phyloP scores from a whole-genome alignment of 495 filamentous ascomycete species.

The Xylaria nigripes region DNA sequence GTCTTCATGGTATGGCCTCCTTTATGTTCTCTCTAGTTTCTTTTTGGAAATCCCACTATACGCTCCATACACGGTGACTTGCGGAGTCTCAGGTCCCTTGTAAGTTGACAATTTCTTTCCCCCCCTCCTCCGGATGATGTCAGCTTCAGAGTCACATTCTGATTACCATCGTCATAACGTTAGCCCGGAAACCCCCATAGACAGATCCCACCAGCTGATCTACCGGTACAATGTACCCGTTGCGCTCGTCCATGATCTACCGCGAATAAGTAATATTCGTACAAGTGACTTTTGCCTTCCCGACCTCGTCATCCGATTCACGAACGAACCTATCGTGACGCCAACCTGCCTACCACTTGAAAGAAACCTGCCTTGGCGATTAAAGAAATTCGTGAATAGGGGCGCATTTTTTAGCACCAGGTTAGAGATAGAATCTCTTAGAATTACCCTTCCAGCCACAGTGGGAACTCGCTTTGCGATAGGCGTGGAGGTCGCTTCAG shows the following conservation, averaged over 20 bases:
- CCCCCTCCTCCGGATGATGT: too few species aligned
- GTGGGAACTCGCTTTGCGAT: not conserved
- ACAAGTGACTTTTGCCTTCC: constrained; percentile 4
- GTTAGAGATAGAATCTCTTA: not conserved
- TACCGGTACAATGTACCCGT: constrained; percentile 49
- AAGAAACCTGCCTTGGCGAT: not conserved
- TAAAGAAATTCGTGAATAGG: not conserved
- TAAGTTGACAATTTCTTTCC: not conserved
- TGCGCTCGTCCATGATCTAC: constrained; percentile 47
- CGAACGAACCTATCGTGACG: not conserved
- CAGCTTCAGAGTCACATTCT: not conserved
- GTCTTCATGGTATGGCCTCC: not conserved
- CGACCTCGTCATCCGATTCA: not conserved
- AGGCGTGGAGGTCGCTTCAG: not conserved
- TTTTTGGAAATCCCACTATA: not conserved
- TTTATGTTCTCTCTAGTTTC: not conserved
- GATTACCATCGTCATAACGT: not conserved
- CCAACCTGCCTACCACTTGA: not conserved
- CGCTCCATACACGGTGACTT: not conserved
- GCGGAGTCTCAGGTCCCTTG: not conserved
- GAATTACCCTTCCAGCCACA: not conserved
- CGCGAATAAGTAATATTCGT: constrained; percentile 2
- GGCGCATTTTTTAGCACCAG: not conserved
- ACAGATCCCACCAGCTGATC: constrained; percentile 3
- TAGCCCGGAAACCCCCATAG: not conserved